Evolutionary conservation across 768 basidiomycete species (phyloP), one percentile per base, ranked within the genome.

Genomic region (Suillus cothurnatus): DNA sequence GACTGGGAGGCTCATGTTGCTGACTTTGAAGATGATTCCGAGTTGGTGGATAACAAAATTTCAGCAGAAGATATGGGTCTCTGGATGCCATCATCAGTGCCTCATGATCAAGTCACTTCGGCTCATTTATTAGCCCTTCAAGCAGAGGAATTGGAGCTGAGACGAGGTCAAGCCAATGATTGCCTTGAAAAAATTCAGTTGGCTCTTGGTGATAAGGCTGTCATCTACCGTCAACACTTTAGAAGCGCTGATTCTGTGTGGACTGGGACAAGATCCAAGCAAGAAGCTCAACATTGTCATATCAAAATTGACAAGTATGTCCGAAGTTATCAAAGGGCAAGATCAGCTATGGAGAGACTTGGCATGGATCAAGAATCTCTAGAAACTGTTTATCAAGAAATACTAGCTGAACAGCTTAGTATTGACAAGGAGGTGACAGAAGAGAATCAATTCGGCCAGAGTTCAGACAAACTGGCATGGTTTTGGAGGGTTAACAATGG

Each of bases 361-460:
- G 50, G 38, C 11, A 32, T 32, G 39, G 41, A 21, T 31, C n/a
- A 23, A 23, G 5, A 34, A 1, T n/a, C 31, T 11, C 11, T 55
- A 26, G 49, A 15, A 12, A 34, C n/a, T 50, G 38, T 38, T 45
- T 64, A 61, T 45, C 41, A 45, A 47, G 57, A 61, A 31, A 64
- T 67, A 38, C 14, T 49, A 7, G 34, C 56, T 6, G n/a, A 47
- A 15, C 38, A 67, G 36, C 66, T 67, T 4, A 21, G 2, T 31
- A 50, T 67, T 1, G 28, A 60, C 41, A 64, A 64, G 36, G 63
- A 67, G 8, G 60, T 67, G 6, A 67, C 39, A 5, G 66, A 67
- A 61, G 66, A 66, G 32, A 67, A 67, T 36, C 4, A 60, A 28
- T 64, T 63, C 56, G 63, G 63, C 2, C 66, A 67, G 38, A 52